phyloP scores from a whole-genome alignment of 2,329 filamentous ascomycete genomes.

The Incumbomyces lentus region DNA sequence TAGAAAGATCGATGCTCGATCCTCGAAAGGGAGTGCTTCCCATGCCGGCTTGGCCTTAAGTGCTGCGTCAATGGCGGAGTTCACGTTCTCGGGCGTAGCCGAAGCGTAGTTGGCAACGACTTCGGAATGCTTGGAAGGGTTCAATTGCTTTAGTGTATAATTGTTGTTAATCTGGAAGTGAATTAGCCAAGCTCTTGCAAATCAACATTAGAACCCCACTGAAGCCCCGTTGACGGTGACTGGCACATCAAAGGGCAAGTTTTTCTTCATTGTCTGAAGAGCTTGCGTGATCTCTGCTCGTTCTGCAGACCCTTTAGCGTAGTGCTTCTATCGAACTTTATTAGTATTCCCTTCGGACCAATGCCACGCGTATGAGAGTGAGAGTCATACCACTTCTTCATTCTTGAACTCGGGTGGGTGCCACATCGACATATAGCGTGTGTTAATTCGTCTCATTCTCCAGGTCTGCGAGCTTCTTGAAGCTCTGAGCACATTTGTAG shows the following conservation, averaged over 20 bases:
- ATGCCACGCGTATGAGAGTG: neutral
- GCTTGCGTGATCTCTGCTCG: constrained; percentile 24
- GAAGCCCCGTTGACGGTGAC: constrained; percentile 4
- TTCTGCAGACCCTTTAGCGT: constrained; percentile 24
- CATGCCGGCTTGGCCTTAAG: constrained; percentile 26
- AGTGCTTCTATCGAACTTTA: constrained; percentile 2
- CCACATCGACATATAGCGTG: neutral
- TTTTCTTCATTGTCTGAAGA: constrained; percentile 23
- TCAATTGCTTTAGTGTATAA: neutral
- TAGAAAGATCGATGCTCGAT: constrained; percentile 29
- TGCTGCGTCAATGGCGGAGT: constrained; percentile 23
- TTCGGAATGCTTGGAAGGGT: constrained; percentile 27
- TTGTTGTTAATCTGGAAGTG: constrained; percentile 1
- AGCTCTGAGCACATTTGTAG: too few relatives aligned
- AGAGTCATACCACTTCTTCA: constrained; percentile 1
- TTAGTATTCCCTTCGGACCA: too few relatives aligned
- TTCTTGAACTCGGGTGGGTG: constrained; percentile 3
- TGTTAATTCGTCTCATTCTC: too few relatives aligned
- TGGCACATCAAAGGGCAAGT: constrained; percentile 26
- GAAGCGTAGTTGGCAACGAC: constrained; percentile 28
- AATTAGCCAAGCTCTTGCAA: neutral
- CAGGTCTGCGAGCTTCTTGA: too few relatives aligned
- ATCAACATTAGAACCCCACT: neutral
- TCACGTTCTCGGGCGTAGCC: constrained; percentile 25
- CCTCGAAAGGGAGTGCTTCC: constrained; percentile 26